Percentiles rank a stretch among this genome's conserved stretches.
Evolutionary conservation across 352 stramenopile genomes (phyloP).

Genomic region (Phytophthora meadii): DNA sequence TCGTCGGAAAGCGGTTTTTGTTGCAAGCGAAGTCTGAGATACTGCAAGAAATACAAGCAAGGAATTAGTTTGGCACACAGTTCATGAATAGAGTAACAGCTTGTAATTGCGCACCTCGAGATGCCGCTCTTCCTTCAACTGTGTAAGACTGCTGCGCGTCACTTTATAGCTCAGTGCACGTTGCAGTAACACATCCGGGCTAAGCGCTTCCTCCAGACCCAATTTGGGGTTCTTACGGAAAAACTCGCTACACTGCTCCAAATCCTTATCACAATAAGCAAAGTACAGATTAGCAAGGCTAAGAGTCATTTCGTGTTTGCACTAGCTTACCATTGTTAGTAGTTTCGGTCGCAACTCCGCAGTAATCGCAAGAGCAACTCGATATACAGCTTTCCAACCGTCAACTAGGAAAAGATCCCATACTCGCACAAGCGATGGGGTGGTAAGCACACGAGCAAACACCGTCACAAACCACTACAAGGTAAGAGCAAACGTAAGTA

Average conservation of each 20-base stretch:
- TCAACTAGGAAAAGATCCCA: slow-evolving; percentile 83
- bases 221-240: slow-evolving; percentile 71
- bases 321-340: slow-evolving; percentile 53
- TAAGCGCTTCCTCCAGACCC: slow-evolving; percentile 46
- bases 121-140: slow-evolving; percentile 75
- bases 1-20: slow-evolving; percentile 66
- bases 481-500: neutral
- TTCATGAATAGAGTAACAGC: neutral
- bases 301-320: neutral
- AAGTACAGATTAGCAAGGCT: neutral
- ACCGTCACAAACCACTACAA: slow-evolving; percentile 86
- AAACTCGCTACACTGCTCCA: slow-evolving; percentile 79
- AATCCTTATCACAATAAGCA: slow-evolving; percentile 43
- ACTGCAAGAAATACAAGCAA: slow-evolving; percentile 41
- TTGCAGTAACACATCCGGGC: slow-evolving; percentile 47
- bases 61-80: neutral
- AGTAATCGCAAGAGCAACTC: slow-evolving; percentile 71
- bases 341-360: slow-evolving; percentile 61
- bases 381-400: slow-evolving; percentile 81
- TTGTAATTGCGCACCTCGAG: slow-evolving; percentile 53
- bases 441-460: slow-evolving; percentile 71
- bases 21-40: slow-evolving; percentile 74
- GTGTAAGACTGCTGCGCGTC: slow-evolving; percentile 57
- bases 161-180: slow-evolving; percentile 70
- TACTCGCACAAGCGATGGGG: slow-evolving; percentile 53